These are phyloP conservation scores for Solanum commersonii DNA, from an alignment of 257 asterid species.

Conservation along the genomic window DNA sequence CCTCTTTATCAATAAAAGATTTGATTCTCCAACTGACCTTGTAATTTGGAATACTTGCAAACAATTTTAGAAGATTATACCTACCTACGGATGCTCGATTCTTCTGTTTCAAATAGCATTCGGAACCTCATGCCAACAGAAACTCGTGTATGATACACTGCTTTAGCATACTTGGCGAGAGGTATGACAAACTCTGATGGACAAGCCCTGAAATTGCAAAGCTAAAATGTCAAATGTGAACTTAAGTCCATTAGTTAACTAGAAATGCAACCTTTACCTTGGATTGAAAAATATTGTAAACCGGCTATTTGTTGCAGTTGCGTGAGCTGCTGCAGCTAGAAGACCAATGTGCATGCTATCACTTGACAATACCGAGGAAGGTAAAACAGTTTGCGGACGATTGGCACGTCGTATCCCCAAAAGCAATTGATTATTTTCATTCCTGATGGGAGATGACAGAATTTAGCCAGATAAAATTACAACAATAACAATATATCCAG, in stretches of 20 bases:
- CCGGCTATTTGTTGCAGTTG: conserved; percentile 85
- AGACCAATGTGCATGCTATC: conserved; percentile 97
- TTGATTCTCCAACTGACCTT: neutral
- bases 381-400: conserved; percentile 83
- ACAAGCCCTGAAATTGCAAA: conserved; percentile 61
- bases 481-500: neutral
- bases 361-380: conserved; percentile 81
- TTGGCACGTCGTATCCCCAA: conserved; percentile 83
- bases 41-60: neutral
- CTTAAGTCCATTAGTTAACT: neutral
- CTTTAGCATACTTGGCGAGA: conserved; percentile 74
- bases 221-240: neutral
- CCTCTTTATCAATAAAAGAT: neutral
- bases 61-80: conserved; percentile 1
- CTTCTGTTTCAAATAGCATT: conserved; percentile 92
- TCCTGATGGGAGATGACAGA: conserved; percentile 34
- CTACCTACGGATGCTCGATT: conserved; percentile 86
- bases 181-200: conserved; percentile 90
- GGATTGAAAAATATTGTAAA: conserved; percentile 84
- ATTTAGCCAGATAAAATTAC: neutral
- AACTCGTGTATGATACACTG: conserved; percentile 73
- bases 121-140: conserved; percentile 95
- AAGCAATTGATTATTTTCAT: conserved; percentile 69
- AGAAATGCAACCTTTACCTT: conserved; percentile 30
- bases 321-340: conserved; percentile 96